phyloP scores from a whole-genome alignment of 2,329 filamentous ascomycete genomes.

The Madurella fahalii region DNA sequence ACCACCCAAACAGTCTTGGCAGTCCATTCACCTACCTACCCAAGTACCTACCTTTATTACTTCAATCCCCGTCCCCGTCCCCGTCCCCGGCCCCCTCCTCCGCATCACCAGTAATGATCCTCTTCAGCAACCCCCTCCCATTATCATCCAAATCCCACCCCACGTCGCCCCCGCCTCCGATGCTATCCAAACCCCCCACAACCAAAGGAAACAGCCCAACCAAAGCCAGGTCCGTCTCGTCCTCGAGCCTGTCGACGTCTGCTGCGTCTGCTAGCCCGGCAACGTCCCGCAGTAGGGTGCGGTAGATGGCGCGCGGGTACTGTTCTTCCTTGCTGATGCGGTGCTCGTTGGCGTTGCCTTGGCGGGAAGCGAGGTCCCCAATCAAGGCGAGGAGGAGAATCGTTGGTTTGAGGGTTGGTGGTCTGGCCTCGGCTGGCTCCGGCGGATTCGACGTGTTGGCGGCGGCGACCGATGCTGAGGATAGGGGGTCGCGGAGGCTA shows the following conservation, averaged over 20 bases:
- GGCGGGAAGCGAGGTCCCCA: slow-evolving; percentile 27
- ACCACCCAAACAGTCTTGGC: no score
- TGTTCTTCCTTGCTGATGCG: slow-evolving; percentile 16
- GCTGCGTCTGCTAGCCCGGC: slow-evolving; percentile 9
- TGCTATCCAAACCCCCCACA: background rate
- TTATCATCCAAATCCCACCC: slow-evolving; percentile 5
- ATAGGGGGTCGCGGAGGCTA: no score
- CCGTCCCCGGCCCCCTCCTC: no score
- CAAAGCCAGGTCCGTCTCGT: slow-evolving; percentile 23
- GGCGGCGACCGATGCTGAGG: no score
- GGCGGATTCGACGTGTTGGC: no score
- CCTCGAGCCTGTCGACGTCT: slow-evolving; percentile 18
- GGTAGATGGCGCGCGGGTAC: slow-evolving; percentile 28
- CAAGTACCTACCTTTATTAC: background rate
- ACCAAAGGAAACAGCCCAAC: slow-evolving; percentile 19
- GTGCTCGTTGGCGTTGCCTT: slow-evolving; percentile 27
- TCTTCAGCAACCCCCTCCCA: slow-evolving; percentile 2
- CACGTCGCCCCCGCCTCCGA: background rate
- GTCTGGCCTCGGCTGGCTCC: background rate
- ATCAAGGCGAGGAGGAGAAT: slow-evolving; percentile 30
- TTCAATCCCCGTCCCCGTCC: background rate
- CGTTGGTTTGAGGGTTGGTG: slow-evolving; percentile 18
- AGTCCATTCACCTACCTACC: no score
- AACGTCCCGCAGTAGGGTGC: slow-evolving; percentile 24
- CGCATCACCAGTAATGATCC: background rate